A percentile compares a stretch with the other conserved stretches of the same genome.
Conservation (phyloP, 1,284 basidiomycete genomes). For the Cystobasidium pallidum region DNA sequence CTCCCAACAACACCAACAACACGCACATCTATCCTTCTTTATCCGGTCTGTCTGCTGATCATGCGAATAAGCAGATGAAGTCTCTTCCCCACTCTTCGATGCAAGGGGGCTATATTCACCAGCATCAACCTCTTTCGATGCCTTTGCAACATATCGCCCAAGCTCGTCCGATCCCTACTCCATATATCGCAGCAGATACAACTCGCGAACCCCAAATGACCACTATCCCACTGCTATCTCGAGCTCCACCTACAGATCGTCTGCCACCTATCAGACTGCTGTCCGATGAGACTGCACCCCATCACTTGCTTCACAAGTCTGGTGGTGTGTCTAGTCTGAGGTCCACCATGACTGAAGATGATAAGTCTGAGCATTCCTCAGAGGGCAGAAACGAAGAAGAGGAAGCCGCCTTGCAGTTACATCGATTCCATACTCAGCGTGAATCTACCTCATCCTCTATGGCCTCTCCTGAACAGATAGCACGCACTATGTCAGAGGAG, state of each 20-base stretch:
- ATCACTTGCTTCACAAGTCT: constrained; percentile 17
- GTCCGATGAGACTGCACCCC: not conserved
- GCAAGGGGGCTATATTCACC: constrained; percentile 4
- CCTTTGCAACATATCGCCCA: constrained; percentile 23
- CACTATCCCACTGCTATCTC: constrained; percentile 26
- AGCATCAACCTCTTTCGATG: constrained; percentile 7
- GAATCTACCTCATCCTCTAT: constrained; percentile 7
- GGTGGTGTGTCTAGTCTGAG: constrained; percentile 29
- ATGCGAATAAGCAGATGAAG: not conserved
- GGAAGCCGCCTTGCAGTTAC: constrained; percentile 4
- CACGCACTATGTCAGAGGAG: not conserved
- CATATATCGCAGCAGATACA: constrained; percentile 38
- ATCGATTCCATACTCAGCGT: constrained; percentile 6
- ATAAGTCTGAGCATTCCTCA: constrained; percentile 23
- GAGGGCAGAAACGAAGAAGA: constrained; percentile 14
- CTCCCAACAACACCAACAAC: not conserved
- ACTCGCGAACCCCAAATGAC: constrained; percentile 28
- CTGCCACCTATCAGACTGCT: not conserved
- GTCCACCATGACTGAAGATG: constrained; percentile 36
- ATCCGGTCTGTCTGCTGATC: not conserved
- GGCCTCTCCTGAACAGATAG: not conserved
- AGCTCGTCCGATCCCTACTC: constrained; percentile 35
- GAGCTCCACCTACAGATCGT: constrained; percentile 27
- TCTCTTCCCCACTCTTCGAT: not conserved
- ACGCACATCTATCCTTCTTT: constrained; percentile 37